Conservation (phyloP, 768 basidiomycete genomes). For the Polyporus arcularius region DNA sequence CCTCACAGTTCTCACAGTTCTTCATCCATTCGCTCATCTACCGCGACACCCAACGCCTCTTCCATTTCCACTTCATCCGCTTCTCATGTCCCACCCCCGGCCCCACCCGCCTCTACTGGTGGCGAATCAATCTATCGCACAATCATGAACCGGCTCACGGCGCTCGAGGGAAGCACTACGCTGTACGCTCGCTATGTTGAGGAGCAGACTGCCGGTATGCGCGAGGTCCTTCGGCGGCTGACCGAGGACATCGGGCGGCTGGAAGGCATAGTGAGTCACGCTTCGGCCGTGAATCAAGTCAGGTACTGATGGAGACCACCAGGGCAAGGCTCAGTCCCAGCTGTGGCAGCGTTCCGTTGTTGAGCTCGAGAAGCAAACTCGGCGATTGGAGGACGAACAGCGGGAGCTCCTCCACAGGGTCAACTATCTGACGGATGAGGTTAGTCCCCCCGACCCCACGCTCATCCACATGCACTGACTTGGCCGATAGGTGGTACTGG, state of each 20-base stretch:
- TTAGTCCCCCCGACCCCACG: slow-evolving; percentile 30
- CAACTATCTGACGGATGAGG: slow-evolving; percentile 80
- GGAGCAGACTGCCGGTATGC: slow-evolving; percentile 77
- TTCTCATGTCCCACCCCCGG: slow-evolving; percentile 22
- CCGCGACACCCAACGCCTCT: slow-evolving; percentile 10
- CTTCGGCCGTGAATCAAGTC: too few species aligned
- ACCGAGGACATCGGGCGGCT: slow-evolving; percentile 78
- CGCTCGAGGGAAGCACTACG: slow-evolving; percentile 85
- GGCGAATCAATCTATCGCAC: slow-evolving; percentile 96
- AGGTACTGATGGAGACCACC: not conserved
- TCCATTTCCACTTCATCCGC: slow-evolving; percentile 8
- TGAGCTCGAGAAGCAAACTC: slow-evolving; percentile 71
- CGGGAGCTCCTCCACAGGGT: slow-evolving; percentile 67
- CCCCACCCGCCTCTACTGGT: slow-evolving; percentile 33
- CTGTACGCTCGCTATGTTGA: slow-evolving; percentile 85
- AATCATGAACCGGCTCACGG: slow-evolving; percentile 90
- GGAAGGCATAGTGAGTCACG: slow-evolving; percentile 67
- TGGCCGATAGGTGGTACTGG: slow-evolving; percentile 66
- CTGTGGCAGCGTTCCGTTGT: slow-evolving; percentile 61
- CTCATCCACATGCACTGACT: not conserved
- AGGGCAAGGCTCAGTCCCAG: slow-evolving; percentile 75
- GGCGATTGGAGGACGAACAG: slow-evolving; percentile 70
- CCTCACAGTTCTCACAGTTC: slow-evolving; percentile 18
- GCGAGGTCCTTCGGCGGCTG: slow-evolving; percentile 72
- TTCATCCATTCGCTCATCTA: slow-evolving; percentile 11